Percentiles rank a stretch among this genome's conserved stretches.
phyloP scores from a whole-genome alignment of 2,329 filamentous ascomycete genomes.

The Pseudogymnoascus sp. region DNA sequence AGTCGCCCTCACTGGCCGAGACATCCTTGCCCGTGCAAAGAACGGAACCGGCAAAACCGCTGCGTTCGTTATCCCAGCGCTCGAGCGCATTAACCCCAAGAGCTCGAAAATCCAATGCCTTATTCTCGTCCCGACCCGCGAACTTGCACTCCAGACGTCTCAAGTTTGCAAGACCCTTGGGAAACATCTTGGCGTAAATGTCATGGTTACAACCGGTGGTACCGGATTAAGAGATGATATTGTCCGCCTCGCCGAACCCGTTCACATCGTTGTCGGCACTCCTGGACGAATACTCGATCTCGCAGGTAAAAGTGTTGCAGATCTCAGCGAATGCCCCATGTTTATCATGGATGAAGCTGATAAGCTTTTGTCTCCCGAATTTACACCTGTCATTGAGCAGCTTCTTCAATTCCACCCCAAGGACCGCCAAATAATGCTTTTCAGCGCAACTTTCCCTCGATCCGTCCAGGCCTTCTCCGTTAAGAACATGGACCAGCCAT shows the following conservation, averaged over 20 bases:
- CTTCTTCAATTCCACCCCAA: conserved; percentile 91
- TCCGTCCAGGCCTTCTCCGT: conserved; percentile 98
- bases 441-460: conserved; percentile 94
- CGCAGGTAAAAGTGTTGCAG: conserved; percentile 91
- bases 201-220: conserved; percentile 98
- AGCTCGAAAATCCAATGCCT: conserved; percentile 93
- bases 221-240: conserved; percentile 95
- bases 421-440: conserved; percentile 98
- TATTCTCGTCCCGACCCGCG: conserved; percentile 92
- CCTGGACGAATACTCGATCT: conserved; percentile 94
- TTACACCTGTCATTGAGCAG: conserved; percentile 96
- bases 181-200: conserved; percentile 93
- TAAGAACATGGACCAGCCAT: conserved; percentile 93
- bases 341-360: conserved; percentile 99
- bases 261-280: conserved; percentile 96
- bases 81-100: conserved; percentile 95
- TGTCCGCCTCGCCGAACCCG: conserved; percentile 83
- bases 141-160: conserved; percentile 95
- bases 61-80: conserved; percentile 90
- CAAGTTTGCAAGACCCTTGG: conserved; percentile 98
- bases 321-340: conserved; percentile 90
- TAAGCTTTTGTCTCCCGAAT: conserved; percentile 93
- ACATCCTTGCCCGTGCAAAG: conserved; percentile 93
- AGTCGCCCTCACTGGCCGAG: conserved; percentile 87
- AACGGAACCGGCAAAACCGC: conserved; percentile 98